Conservation (phyloP, 495 filamentous ascomycete species). For the Aspergillus biplanus region DNA sequence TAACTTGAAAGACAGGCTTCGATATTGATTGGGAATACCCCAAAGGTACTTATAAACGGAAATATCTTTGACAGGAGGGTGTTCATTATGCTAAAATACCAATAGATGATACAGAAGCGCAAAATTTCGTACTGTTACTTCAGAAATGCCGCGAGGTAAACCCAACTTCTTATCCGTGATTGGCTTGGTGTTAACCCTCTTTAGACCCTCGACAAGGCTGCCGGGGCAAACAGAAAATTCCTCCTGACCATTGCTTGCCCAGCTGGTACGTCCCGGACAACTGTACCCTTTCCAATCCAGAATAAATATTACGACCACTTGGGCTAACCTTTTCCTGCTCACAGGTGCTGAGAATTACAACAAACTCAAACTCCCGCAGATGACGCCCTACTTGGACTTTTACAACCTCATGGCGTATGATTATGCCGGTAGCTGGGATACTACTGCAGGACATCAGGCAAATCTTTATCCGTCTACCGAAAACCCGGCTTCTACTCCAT, state of each 20-base stretch:
- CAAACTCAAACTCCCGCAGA: slow-evolving; percentile 64
- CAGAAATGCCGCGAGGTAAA: slow-evolving; percentile 60
- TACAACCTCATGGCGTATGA: slow-evolving; percentile 86
- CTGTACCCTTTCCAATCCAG: background rate
- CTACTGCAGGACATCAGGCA: slow-evolving; percentile 73
- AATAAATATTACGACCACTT: background rate
- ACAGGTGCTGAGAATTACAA: slow-evolving; percentile 63
- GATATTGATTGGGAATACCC: slow-evolving; percentile 71
- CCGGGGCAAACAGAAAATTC: slow-evolving; percentile 61
- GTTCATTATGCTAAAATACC: slow-evolving; percentile 16
- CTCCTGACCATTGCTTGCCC: slow-evolving; percentile 76
- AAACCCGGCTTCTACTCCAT: slow-evolving; percentile 63
- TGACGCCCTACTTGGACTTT: slow-evolving; percentile 79
- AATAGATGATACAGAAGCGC: slow-evolving; percentile 60
- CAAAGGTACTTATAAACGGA: slow-evolving; percentile 31
- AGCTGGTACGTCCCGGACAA: slow-evolving; percentile 33
- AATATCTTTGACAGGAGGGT: no score
- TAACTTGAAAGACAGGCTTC: slow-evolving; percentile 38
- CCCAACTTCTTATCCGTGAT: background rate
- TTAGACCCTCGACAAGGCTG: slow-evolving; percentile 64
- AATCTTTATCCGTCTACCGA: slow-evolving; percentile 65
- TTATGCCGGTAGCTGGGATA: slow-evolving; percentile 78
- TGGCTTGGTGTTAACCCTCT: slow-evolving; percentile 15
- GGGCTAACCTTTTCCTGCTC: background rate
- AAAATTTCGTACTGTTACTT: slow-evolving; percentile 72